phyloP scores from a whole-genome alignment of 345 rosid species.

The Eucalyptus regnans region DNA sequence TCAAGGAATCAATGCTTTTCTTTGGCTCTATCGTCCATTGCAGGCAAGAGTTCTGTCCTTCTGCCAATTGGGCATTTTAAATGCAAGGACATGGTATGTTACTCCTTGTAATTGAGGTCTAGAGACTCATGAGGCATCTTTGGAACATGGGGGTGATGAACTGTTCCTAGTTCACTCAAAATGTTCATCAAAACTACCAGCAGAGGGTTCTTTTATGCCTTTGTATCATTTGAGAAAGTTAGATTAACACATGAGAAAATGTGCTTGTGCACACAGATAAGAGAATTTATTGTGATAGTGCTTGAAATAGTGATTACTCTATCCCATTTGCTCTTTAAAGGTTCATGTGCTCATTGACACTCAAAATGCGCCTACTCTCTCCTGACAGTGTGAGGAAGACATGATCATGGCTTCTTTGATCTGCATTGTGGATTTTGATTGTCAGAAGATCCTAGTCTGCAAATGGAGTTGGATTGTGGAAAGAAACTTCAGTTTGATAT shows the following conservation, averaged over 20 bases:
- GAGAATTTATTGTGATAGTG: background rate
- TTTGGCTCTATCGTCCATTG: too few species aligned
- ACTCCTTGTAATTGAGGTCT: background rate
- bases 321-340: background rate
- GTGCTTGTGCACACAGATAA: background rate
- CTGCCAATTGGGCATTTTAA: conserved; percentile 67
- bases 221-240: background rate
- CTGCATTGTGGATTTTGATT: conserved; percentile 65
- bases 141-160: background rate
- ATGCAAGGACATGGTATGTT: conserved; percentile 66
- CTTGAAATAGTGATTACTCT: background rate
- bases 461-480: conserved; percentile 74
- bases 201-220: background rate
- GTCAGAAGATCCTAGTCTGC: conserved; percentile 79
- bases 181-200: background rate
- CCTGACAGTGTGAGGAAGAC: conserved; percentile 56
- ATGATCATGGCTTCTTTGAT: conserved; percentile 84
- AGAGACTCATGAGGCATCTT: background rate
- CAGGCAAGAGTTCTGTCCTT: conserved; percentile 60
- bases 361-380: background rate
- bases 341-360: background rate
- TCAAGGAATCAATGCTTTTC: too few species aligned
- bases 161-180: background rate
- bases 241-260: background rate
- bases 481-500: conserved; percentile 81